Conservation (phyloP, 2,329 filamentous ascomycete genomes). For the Neofusicoccum laricinum region DNA sequence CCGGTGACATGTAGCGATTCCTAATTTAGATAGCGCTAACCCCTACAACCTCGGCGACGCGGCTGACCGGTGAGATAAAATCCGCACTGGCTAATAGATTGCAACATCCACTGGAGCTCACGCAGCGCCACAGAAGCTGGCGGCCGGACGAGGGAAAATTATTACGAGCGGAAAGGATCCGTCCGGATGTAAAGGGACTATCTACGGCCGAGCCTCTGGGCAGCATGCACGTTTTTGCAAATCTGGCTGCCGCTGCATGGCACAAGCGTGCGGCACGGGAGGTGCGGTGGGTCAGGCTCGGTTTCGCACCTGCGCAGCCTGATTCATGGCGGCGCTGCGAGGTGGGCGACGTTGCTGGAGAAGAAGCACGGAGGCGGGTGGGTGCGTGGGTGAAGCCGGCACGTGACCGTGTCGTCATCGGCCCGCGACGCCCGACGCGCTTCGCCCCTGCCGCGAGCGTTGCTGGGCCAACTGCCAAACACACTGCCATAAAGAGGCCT, state of each 20-base stretch:
- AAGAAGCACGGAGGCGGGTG: neutral
- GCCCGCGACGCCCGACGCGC: neutral
- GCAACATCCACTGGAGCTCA: no score
- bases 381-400: neutral
- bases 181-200: constrained; percentile 1
- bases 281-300: neutral
- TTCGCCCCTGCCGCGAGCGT: neutral
- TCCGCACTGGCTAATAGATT: no score
- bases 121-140: no score
- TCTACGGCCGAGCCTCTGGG: neutral
- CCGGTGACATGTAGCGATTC: no score
- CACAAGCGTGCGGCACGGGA: neutral
- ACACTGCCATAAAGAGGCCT: constrained; percentile 12
- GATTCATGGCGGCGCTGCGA: neutral
- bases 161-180: neutral
- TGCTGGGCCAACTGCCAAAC: constrained; percentile 16
- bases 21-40: no score
- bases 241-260: neutral
- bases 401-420: neutral
- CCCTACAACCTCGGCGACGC: no score
- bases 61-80: no score
- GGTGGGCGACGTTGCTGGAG: neutral
- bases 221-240: neutral
- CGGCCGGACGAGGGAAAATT: neutral
- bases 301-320: neutral